These are phyloP conservation scores for Xylaria polymorpha DNA, from an alignment of 2,329 filamentous ascomycete species.

Conservation along the genomic window DNA sequence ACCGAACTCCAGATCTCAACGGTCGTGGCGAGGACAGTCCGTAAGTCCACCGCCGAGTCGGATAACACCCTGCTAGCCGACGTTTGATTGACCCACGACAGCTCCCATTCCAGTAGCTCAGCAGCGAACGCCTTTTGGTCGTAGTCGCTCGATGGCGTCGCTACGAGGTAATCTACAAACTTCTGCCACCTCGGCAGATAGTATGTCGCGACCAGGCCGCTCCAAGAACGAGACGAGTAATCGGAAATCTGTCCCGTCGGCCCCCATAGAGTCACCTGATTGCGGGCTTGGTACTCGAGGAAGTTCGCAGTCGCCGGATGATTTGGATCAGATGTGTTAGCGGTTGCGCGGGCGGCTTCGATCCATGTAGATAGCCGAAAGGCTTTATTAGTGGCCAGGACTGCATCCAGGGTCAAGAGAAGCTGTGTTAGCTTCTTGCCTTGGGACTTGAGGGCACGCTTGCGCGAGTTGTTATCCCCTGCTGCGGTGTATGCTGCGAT, in stretches of 20 bases:
- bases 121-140: conserved; percentile 31
- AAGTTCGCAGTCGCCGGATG: conserved; percentile 30
- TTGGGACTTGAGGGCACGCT: conserved; percentile 16
- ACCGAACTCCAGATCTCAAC: conserved; percentile 12
- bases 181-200: conserved; percentile 38
- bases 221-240: conserved; percentile 38
- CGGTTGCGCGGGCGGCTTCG: conserved; percentile 31
- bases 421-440: conserved; percentile 32
- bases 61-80: conserved; percentile 13
- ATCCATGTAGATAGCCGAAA: conserved; percentile 39
- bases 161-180: conserved; percentile 38
- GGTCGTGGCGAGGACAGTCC: not conserved
- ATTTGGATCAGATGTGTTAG: conserved; percentile 26
- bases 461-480: not conserved
- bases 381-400: conserved; percentile 34
- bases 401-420: conserved; percentile 30
- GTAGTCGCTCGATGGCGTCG: conserved; percentile 30
- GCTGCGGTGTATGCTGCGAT: conserved; percentile 27
- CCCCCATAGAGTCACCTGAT: conserved; percentile 40
- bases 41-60: conserved; percentile 5
- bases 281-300: conserved; percentile 40
- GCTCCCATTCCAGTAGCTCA: conserved; percentile 34
- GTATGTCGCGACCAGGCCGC: conserved; percentile 35
- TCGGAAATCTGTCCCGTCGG: conserved; percentile 36
- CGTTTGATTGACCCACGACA: conserved; percentile 33